Evolutionary conservation across 1,284 basidiomycete species (phyloP).

Genomic region (Austroboletus olivaceoglutinosus): DNA sequence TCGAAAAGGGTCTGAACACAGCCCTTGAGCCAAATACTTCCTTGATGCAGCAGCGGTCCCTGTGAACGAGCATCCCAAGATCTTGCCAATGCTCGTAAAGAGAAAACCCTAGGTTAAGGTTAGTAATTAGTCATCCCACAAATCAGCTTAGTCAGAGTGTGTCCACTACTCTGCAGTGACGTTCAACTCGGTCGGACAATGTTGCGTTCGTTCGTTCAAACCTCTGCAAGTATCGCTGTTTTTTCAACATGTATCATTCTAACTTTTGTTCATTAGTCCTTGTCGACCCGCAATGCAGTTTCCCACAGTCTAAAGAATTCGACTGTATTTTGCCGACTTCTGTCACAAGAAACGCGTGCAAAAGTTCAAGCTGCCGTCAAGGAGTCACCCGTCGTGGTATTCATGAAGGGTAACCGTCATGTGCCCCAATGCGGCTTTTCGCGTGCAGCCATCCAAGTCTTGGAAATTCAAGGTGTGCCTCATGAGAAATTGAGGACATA

Average conservation of each 20-base stretch:
- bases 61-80: too few relatives aligned
- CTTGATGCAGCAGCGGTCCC: too few relatives aligned
- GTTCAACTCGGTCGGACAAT: constrained; percentile 13
- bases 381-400: constrained; percentile 65
- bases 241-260: neutral
- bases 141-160: neutral
- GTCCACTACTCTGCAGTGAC: neutral
- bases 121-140: too few relatives aligned
- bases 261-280: constrained; percentile 23
- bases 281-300: constrained; percentile 13
- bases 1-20: too few relatives aligned
- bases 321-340: constrained; percentile 34
- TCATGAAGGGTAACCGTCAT: constrained; percentile 89
- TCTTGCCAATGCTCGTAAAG: too few relatives aligned
- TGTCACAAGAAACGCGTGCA: constrained; percentile 45
- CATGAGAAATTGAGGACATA: constrained; percentile 81
- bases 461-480: constrained; percentile 86
- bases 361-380: constrained; percentile 49
- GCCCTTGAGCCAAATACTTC: too few relatives aligned
- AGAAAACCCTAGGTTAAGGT: too few relatives aligned
- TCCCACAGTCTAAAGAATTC: constrained; percentile 1
- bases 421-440: constrained; percentile 94
- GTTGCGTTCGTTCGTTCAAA: constrained; percentile 37
- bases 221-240: constrained; percentile 9
- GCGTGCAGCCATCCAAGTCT: constrained; percentile 87